Conservation (phyloP, 768 basidiomycete species). For the Gymnopilus dilepis region DNA sequence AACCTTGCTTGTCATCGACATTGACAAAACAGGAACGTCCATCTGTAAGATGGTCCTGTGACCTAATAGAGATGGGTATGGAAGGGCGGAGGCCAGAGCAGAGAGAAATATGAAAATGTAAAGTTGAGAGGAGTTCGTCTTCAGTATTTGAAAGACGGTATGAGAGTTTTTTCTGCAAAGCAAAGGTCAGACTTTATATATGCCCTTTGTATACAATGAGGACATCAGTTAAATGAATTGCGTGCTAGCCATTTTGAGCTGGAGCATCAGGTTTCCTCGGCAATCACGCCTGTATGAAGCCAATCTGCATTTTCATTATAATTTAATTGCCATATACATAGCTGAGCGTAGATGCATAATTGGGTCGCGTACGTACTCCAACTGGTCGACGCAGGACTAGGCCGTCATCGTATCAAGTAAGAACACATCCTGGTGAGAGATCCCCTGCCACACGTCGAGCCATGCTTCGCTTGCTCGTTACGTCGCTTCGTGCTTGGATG, state of each 20-base stretch:
- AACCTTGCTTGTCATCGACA: no score
- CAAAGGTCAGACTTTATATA: not conserved
- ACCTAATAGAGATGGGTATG: no score
- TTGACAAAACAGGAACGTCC: no score
- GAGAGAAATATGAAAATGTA: no score
- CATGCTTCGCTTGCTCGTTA: slow-evolving; percentile 77
- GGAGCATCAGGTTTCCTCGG: slow-evolving; percentile 1
- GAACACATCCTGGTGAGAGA: slow-evolving; percentile 20
- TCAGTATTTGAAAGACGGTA: not conserved
- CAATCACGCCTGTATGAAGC: no score
- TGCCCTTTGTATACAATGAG: slow-evolving; percentile 3
- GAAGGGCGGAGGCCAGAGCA: no score
- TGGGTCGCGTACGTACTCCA: not conserved
- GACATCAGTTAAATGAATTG: slow-evolving; percentile 12
- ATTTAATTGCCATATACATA: not conserved
- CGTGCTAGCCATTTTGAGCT: slow-evolving; percentile 11
- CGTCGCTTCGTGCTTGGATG: slow-evolving; percentile 76
- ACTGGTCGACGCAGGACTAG: not conserved
- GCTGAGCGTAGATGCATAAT: not conserved
- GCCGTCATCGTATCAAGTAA: not conserved
- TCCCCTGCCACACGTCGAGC: slow-evolving; percentile 68
- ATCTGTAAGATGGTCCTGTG: no score
- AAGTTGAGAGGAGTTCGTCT: no score
- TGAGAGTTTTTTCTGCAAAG: no score
- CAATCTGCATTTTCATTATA: not conserved